These are phyloP conservation scores for Sporothrix pallida DNA, from an alignment of 2,329 filamentous ascomycete species.

Conservation along the genomic window DNA sequence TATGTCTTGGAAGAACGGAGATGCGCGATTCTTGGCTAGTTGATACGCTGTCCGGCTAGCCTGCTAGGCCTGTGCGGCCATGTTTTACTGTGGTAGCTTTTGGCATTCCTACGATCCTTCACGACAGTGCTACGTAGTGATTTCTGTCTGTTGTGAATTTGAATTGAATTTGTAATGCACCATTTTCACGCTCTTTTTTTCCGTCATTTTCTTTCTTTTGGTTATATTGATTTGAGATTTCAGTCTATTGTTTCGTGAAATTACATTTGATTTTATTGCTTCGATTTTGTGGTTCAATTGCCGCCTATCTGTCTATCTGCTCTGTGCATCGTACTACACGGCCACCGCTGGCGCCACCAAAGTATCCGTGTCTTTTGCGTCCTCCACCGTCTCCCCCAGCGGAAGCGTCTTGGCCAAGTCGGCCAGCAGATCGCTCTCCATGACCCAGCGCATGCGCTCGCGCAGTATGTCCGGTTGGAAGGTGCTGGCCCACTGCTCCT, in stretches of 20 bases:
- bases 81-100: not conserved
- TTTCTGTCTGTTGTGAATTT: not conserved
- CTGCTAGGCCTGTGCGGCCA: not conserved
- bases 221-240: not conserved
- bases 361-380: not conserved
- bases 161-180: not conserved
- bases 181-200: not conserved
- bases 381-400: not conserved
- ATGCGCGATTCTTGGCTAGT: not conserved
- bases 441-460: constrained; percentile 37
- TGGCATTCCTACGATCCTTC: not conserved
- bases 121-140: not conserved
- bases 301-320: too few relatives aligned
- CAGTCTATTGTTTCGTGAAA: not conserved
- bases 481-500: constrained; percentile 33
- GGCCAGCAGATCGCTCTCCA: constrained; percentile 36
- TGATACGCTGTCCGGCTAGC: not conserved
- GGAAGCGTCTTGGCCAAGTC: constrained; percentile 35
- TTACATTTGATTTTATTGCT: not conserved
- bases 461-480: constrained; percentile 34
- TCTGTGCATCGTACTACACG: not conserved
- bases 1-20: not conserved
- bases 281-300: not conserved
- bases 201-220: not conserved
- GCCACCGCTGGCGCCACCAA: not conserved